phyloP scores from a whole-genome alignment of 1,284 basidiomycete species.

The Tilletiopsis washingtonensis region DNA sequence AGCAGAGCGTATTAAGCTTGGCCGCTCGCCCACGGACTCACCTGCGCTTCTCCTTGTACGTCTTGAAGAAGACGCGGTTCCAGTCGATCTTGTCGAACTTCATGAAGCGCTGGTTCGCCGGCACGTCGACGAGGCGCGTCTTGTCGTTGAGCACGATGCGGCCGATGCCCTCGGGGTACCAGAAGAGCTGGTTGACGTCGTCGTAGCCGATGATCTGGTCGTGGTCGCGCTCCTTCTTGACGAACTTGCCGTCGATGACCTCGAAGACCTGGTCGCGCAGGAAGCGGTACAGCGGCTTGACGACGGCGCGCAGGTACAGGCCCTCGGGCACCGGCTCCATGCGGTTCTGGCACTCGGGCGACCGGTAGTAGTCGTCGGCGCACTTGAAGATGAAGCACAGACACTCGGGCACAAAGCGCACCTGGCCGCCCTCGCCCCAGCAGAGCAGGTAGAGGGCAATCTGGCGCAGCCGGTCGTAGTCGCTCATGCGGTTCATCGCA shows the following conservation, averaged over 20 bases:
- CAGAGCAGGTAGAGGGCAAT: conserved; percentile 90
- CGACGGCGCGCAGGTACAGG: conserved; percentile 78
- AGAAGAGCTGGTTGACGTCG: conserved; percentile 98
- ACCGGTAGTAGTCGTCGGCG: conserved; percentile 98
- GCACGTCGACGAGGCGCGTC: conserved; percentile 54
- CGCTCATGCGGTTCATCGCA: conserved; percentile 97
- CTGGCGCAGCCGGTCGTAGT: conserved; percentile 94
- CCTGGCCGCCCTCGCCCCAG: conserved; percentile 98
- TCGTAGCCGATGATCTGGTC: conserved; percentile 95
- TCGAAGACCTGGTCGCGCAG: conserved; percentile 97
- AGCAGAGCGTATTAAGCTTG: not conserved
- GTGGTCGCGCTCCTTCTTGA: conserved; percentile 81
- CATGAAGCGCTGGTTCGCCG: conserved; percentile 46
- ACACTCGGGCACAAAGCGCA: conserved; percentile 95
- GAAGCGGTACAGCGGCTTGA: conserved; percentile 95
- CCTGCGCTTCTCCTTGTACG: conserved; percentile 44
- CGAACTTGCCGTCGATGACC: conserved; percentile 88
- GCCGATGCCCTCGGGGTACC: conserved; percentile 98
- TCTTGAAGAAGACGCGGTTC: conserved; percentile 47
- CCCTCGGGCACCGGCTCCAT: conserved; percentile 92
- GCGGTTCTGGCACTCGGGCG: conserved; percentile 92
- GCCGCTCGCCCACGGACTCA: not conserved
- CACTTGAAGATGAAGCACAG: conserved; percentile 99
- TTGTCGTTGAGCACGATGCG: conserved; percentile 82
- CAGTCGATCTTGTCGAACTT: conserved; percentile 49